These are phyloP conservation scores for Geranium incanum DNA, from an alignment of 441 rosid genomes.

Conservation along the genomic window DNA sequence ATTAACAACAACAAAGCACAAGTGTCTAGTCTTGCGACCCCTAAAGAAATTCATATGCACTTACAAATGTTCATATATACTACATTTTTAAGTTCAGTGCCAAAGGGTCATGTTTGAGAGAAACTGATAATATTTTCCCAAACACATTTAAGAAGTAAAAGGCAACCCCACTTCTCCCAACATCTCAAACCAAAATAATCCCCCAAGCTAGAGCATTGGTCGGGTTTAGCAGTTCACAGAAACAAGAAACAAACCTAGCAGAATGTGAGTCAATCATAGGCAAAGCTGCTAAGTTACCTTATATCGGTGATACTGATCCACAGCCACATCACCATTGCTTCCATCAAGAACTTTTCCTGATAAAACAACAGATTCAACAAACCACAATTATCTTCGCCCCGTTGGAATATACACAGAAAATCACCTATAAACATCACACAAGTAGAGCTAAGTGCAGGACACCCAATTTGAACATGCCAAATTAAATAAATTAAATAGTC, in stretches of 20 bases:
- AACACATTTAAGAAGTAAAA: no score
- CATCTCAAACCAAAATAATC: neutral
- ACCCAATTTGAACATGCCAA: neutral
- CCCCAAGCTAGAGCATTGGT: neutral
- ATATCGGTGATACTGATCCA: conserved; percentile 80
- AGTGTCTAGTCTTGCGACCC: neutral
- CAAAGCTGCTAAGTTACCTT: conserved; percentile 34
- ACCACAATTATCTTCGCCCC: no score
- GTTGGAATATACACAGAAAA: no score
- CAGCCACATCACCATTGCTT: conserved; percentile 75
- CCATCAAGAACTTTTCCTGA: conserved; percentile 66
- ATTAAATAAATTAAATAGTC: neutral
- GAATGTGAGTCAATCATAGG: neutral
- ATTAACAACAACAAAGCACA: neutral
- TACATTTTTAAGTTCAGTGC: neutral
- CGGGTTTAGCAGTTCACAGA: neutral
- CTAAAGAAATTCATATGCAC: neutral
- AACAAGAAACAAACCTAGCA: neutral
- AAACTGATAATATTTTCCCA: no score
- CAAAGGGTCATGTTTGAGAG: neutral
- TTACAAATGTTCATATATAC: conserved; percentile 5
- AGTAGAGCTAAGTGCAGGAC: neutral
- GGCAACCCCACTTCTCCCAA: neutral
- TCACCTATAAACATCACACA: neutral
- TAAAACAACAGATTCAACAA: no score